These are phyloP conservation scores for Linum trigynum DNA, from an alignment of 345 rosid genomes.

Conservation along the genomic window DNA sequence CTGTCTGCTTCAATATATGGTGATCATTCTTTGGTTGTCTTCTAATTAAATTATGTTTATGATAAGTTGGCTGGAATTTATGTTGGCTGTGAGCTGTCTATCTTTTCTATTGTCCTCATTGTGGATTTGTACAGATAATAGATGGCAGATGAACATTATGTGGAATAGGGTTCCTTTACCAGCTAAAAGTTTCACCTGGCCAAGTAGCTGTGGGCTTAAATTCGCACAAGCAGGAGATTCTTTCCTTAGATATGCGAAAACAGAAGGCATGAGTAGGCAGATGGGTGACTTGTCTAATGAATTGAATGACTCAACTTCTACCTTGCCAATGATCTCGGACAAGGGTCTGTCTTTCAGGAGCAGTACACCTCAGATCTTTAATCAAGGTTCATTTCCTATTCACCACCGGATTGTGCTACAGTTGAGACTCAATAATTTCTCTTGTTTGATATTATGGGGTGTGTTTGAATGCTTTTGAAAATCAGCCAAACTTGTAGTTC, in stretches of 20 bases:
- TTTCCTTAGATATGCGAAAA: background rate
- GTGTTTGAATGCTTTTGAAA: no score
- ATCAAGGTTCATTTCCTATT: background rate
- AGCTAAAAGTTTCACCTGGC: background rate
- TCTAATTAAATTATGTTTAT: no score
- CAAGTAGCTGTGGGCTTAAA: background rate
- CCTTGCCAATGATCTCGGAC: background rate
- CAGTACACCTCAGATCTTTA: background rate
- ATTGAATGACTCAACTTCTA: background rate
- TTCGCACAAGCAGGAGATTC: background rate
- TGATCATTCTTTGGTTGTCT: background rate
- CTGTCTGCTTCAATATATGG: background rate
- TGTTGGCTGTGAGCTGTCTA: background rate
- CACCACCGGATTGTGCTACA: background rate
- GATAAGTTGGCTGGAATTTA: background rate
- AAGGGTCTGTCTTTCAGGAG: background rate
- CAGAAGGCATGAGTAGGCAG: background rate
- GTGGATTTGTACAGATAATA: background rate
- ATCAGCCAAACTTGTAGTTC: no score
- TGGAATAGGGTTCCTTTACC: background rate
- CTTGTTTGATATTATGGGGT: no score
- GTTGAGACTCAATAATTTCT: no score
- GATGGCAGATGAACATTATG: background rate
- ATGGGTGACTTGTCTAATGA: background rate
- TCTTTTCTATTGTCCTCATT: background rate